Conservation (phyloP, 805 yeast genomes). For the Myxozyma lipomycoides region DNA sequence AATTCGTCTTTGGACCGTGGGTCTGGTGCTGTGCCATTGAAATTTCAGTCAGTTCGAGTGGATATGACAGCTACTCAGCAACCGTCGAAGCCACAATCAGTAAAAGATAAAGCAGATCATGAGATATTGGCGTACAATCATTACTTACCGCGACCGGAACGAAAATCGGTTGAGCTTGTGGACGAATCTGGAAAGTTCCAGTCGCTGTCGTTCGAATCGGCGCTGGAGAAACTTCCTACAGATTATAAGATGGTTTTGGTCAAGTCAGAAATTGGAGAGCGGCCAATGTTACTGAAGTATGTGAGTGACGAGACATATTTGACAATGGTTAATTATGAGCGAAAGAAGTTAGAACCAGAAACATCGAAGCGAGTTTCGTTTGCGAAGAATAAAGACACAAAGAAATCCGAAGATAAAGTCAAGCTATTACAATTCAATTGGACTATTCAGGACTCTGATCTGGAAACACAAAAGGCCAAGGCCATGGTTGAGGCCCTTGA, state of each 20-base stretch:
- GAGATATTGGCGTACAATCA: background rate
- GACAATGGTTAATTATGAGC: background rate
- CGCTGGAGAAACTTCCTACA: background rate
- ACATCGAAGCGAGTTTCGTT: background rate
- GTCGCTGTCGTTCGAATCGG: conserved; percentile 1
- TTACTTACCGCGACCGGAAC: background rate
- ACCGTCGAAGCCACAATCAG: background rate
- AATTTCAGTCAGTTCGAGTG: background rate
- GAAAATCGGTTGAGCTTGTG: background rate
- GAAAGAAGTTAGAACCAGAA: background rate
- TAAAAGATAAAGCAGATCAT: background rate
- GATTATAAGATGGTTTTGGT: background rate
- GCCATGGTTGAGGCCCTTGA: background rate
- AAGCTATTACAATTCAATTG: conserved; percentile 6
- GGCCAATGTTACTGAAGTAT: background rate
- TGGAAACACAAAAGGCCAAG: conserved; percentile 3
- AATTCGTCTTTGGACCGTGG: background rate
- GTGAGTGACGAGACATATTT: background rate
- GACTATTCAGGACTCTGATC: conserved; percentile 8
- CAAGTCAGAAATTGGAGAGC: background rate
- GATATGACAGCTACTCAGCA: background rate
- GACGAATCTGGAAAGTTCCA: background rate
- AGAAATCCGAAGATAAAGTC: background rate
- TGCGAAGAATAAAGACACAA: background rate
- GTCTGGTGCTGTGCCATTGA: background rate